Percentiles rank a stretch among this genome's conserved stretches.
phyloP scores from a whole-genome alignment of 2,329 filamentous ascomycete species.

The Leptographium galeiforme region DNA sequence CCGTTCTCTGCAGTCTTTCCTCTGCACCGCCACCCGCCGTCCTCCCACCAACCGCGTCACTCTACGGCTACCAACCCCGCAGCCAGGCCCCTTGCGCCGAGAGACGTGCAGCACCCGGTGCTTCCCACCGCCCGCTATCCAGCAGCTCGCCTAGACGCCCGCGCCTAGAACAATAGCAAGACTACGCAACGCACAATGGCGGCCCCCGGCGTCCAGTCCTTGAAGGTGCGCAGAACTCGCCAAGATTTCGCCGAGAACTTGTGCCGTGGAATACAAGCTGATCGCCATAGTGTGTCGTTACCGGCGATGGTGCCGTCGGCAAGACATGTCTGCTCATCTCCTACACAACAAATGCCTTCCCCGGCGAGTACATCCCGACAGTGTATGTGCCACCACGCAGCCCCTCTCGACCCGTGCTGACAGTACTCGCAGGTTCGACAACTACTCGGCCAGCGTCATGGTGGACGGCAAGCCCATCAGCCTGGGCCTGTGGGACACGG shows the following conservation, averaged over 20 bases:
- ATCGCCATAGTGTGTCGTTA: conserved; percentile 77
- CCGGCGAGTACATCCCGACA: conserved; percentile 98
- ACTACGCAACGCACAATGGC: conserved; percentile 40
- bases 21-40: too few species aligned
- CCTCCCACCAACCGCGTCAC: too few species aligned
- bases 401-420: not conserved
- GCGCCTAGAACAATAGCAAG: too few species aligned
- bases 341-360: conserved; percentile 98
- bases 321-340: conserved; percentile 99
- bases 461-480: conserved; percentile 97
- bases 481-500: conserved; percentile 94
- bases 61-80: too few species aligned
- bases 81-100: too few species aligned
- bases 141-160: too few species aligned
- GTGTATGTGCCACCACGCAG: conserved; percentile 47
- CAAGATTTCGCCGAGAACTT: too few species aligned
- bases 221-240: conserved; percentile 53
- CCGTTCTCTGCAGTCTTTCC: too few species aligned
- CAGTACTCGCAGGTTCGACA: conserved; percentile 61
- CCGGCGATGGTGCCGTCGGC: conserved; percentile 96
- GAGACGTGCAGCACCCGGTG: too few species aligned
- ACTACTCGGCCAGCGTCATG: conserved; percentile 98
- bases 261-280: not conserved
- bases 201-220: conserved; percentile 72
- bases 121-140: too few species aligned